Conservation (phyloP, 495 filamentous ascomycete genomes). For the Aspergillus heteromorphus region DNA sequence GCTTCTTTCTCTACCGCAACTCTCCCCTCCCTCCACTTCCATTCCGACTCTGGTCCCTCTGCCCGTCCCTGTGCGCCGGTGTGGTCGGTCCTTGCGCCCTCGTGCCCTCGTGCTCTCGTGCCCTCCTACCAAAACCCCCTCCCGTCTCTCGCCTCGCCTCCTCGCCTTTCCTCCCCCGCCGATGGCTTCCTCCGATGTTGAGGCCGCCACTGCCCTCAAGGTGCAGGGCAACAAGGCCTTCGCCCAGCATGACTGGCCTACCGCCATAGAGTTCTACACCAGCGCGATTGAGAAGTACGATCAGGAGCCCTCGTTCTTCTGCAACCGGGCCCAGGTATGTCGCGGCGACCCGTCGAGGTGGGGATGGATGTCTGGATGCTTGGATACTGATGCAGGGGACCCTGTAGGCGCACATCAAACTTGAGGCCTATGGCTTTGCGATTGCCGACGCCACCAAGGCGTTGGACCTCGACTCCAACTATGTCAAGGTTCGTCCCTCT, state of each 20-base stretch:
- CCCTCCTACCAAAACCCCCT: constrained; percentile 21
- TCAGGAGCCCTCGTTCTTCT: constrained; percentile 82
- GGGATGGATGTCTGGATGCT: not conserved
- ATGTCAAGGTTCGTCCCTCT: constrained; percentile 67
- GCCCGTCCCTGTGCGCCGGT: not conserved
- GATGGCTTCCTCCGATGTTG: constrained; percentile 49
- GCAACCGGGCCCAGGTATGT: constrained; percentile 87
- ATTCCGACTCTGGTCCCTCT: not conserved
- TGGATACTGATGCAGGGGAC: constrained; percentile 14
- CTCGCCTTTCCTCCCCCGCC: not conserved
- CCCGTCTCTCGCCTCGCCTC: not conserved
- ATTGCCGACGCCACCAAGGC: constrained; percentile 91
- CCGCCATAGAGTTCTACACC: constrained; percentile 79
- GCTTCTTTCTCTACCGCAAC: too few relatives aligned
- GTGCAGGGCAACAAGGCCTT: constrained; percentile 93
- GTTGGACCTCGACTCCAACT: constrained; percentile 80
- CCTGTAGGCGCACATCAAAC: constrained; percentile 81
- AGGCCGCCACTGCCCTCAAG: constrained; percentile 77
- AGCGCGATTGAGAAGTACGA: constrained; percentile 85
- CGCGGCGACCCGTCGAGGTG: not conserved
- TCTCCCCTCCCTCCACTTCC: too few relatives aligned
- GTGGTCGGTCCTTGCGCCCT: constrained; percentile 20
- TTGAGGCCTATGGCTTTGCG: constrained; percentile 89
- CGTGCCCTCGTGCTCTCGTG: constrained; percentile 25
- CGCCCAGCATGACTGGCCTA: constrained; percentile 77